Evolutionary conservation across 805 yeast species (phyloP).

Genomic region (Wickerhamiella galacta): DNA sequence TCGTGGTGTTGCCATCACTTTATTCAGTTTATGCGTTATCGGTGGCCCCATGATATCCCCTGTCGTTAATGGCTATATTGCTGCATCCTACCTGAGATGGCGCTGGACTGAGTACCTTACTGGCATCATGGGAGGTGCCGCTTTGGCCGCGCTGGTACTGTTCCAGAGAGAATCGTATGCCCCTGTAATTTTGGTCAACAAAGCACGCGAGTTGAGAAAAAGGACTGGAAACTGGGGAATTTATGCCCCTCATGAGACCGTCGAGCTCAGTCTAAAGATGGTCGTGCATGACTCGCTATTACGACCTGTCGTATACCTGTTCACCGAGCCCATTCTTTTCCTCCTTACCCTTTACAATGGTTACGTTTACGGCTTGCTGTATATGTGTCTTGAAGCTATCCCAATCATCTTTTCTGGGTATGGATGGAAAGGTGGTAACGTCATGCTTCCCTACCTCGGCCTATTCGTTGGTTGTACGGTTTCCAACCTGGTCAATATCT

Average conservation of each 20-base stretch:
- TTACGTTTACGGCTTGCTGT: constrained; percentile 65
- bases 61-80: constrained; percentile 48
- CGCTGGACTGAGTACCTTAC: constrained; percentile 7
- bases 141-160: constrained; percentile 25
- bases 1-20: constrained; percentile 54
- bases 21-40: constrained; percentile 54
- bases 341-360: constrained; percentile 54
- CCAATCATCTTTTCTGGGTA: constrained; percentile 60
- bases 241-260: constrained; percentile 79
- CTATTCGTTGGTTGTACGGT: constrained; percentile 41
- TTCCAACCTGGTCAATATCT: constrained; percentile 37
- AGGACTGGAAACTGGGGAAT: constrained; percentile 69
- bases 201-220: constrained; percentile 52
- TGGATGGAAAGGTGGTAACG: constrained; percentile 40
- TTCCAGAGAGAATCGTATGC: constrained; percentile 24
- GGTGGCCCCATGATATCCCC: constrained; percentile 63
- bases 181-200: constrained; percentile 36
- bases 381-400: constrained; percentile 55
- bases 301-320: constrained; percentile 53
- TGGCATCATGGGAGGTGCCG: constrained; percentile 22
- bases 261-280: constrained; percentile 37
- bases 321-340: constrained; percentile 57
- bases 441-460: constrained; percentile 66
- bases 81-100: constrained; percentile 17
- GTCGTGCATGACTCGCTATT: constrained; percentile 45